Base-by-base conservation (phyloP, 257 asterid genomes). In the Gardenia jasminoides region DNA sequence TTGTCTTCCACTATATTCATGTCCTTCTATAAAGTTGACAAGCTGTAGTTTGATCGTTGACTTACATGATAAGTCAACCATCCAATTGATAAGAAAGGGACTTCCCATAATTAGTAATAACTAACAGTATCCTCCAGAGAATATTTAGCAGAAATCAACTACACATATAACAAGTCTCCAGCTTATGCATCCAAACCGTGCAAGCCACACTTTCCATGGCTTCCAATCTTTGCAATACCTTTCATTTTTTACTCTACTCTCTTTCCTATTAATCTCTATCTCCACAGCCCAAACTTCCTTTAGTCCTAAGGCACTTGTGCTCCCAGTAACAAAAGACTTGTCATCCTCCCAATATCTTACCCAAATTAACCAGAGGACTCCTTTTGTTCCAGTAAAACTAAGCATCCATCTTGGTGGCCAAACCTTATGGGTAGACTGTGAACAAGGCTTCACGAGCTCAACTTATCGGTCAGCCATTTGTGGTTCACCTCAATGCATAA, bases 321-420 rank as follows among this genome's bases (percentile, higher is more conserved):
- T 85, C 80, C 83, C 80, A 3, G 83, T 83, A 36, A 68, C 74
- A 24, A 83, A 85, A 78, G 89, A 86, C 47, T 43, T 56, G 10
- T 17, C 78, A 22, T 78, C 85, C 54, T 76, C 64, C 26, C 87
- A 83, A 76, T 69, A 71, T 56, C 3, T 79, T 8, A 66, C 83
- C 15, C 41, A 54, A n/a, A 70, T 83, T 39, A 70, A 17, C 41
- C 89, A 86, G 73, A 80, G 87, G 61, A 86, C 83, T 1, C 87
- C 89, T 26, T 68, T 77, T 24, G 85, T 83, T 33, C 82, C 82
- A 0, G 80, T 86, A 1, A 83, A 81, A 24, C 76, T 85, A 41
- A 72, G 71, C 36, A 30, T 83, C 36, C 81, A 85, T 75, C 87
- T 85, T 67, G 89, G 89, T 26, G 87, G 84, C 13, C 87, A 82